Evolutionary conservation across 441 rosid genomes (phyloP).

Genomic region (Metrosideros polymorpha): DNA sequence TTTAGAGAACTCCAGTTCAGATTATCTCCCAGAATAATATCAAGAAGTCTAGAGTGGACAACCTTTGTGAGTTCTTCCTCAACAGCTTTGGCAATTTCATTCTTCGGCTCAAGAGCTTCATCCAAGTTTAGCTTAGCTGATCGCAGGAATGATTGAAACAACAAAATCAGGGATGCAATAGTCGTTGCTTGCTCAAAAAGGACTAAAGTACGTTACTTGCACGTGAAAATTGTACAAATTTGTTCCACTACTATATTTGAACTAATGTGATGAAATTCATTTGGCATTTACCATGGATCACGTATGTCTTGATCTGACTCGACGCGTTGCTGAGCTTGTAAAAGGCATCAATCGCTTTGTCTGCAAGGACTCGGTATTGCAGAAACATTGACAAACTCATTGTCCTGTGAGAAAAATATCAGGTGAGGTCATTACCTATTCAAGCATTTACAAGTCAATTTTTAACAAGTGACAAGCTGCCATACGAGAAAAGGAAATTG

Average conservation of each 20-base stretch:
- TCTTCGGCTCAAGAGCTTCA: too few relatives aligned
- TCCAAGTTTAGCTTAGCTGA: too few relatives aligned
- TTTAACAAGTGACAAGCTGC: neutral
- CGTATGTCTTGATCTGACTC: constrained; percentile 36
- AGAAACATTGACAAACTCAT: constrained; percentile 68
- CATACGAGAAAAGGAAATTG: neutral
- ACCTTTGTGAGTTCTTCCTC: too few relatives aligned
- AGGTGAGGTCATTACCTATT: neutral
- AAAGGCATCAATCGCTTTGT: constrained; percentile 38
- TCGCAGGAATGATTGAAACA: neutral
- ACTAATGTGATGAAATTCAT: neutral
- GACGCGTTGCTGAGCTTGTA: constrained; percentile 55
- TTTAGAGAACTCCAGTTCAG: neutral
- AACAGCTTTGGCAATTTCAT: too few relatives aligned
- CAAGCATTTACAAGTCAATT: neutral
- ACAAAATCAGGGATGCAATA: neutral
- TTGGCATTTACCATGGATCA: neutral
- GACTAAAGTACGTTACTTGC: neutral
- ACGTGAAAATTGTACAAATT: neutral
- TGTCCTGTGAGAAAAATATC: constrained; percentile 27
- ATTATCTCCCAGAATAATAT: too few relatives aligned
- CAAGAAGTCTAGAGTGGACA: too few relatives aligned
- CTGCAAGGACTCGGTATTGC: constrained; percentile 46
- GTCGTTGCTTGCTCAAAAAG: too few relatives aligned
- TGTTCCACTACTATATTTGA: neutral